These are phyloP conservation scores for Hanseniaspora occidentalis DNA, from an alignment of 805 yeast genomes.

Conservation along the genomic window DNA sequence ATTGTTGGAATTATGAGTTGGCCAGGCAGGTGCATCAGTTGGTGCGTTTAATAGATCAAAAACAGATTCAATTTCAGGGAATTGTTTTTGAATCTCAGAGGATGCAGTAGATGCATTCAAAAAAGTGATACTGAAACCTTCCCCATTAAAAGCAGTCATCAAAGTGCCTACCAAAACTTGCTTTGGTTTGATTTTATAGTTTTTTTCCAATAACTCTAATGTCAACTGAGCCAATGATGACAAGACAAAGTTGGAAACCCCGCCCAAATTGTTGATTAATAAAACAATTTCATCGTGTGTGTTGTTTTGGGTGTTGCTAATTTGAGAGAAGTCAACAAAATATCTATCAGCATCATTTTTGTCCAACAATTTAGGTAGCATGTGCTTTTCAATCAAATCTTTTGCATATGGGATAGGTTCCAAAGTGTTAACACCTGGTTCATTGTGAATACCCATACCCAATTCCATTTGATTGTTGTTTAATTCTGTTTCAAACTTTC, in stretches of 20 bases:
- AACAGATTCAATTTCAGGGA: conserved; percentile 27
- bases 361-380: conserved; percentile 52
- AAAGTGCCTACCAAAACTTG: conserved; percentile 65
- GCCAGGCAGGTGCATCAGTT: conserved; percentile 80
- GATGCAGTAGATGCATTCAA: conserved; percentile 52
- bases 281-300: conserved; percentile 56
- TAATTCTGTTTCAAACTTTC: conserved; percentile 42
- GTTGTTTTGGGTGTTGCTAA: too few species aligned
- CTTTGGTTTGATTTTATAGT: conserved; percentile 47
- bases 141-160: conserved; percentile 84
- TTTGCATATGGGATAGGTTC: conserved; percentile 57
- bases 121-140: conserved; percentile 80
- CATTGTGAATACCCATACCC: conserved; percentile 95
- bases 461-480: conserved; percentile 61
- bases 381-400: conserved; percentile 38
- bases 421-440: conserved; percentile 59
- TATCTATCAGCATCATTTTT: conserved; percentile 62
- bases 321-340: conserved; percentile 50
- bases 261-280: conserved; percentile 79
- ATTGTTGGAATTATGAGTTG: conserved; percentile 16
- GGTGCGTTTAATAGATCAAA: conserved; percentile 48
- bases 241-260: conserved; percentile 71
- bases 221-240: conserved; percentile 58
- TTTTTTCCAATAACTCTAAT: conserved; percentile 35
- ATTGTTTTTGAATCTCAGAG: conserved; percentile 22